Base-by-base conservation (phyloP, 306 rosid genomes). In the Corylus heterophylla region DNA sequence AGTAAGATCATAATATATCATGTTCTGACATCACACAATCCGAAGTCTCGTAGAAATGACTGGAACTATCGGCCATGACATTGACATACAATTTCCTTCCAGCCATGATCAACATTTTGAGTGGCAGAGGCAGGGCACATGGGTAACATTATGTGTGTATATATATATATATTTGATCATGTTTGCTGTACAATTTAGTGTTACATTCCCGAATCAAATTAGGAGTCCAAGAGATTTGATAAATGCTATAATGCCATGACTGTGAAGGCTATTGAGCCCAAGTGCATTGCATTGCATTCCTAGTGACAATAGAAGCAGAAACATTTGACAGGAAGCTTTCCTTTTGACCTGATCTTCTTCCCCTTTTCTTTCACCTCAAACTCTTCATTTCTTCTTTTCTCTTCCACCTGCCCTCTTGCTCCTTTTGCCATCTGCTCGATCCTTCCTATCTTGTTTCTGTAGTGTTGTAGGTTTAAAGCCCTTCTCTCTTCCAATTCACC, bases 301-400 rank as follows among this genome's bases (percentile, higher is more conserved):
- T 82, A 91, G 45, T 76, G 78, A 81, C 77, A 89, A 49, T 72
- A 80, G 93, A 90, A 87, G 85, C 94, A 90, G 80, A 86, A 88
- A 78, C 86, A 92, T 80, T 80, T 84, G 47, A 75, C 72, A 12
- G 89, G 89, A 73, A 78, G 85, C 54, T 74, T 76, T 56, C 88
- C 89, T 10, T 85, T 81, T 70, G 88, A 76, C 63, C 78, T 39
- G 58, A 82, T 85, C 80, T 63, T 85, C 71, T 83, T 81, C 5
- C 73, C 87, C 81, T 80, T 86, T 51, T 85, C 83, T 84, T 77
- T 88, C n/a, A 76, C 92, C 63, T 76, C 75, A 8, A 51, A 73
- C 76, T 86, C 91, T 83, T 85, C 82, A 20, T 82, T 83, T 80
- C 78, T 86, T 76, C 88, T 86, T 64, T 83, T 88, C 77, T 85